Evolutionary conservation across 768 basidiomycete species (phyloP), one percentile per base, ranked within the genome.

Genomic region (Boletus sensibilis): DNA sequence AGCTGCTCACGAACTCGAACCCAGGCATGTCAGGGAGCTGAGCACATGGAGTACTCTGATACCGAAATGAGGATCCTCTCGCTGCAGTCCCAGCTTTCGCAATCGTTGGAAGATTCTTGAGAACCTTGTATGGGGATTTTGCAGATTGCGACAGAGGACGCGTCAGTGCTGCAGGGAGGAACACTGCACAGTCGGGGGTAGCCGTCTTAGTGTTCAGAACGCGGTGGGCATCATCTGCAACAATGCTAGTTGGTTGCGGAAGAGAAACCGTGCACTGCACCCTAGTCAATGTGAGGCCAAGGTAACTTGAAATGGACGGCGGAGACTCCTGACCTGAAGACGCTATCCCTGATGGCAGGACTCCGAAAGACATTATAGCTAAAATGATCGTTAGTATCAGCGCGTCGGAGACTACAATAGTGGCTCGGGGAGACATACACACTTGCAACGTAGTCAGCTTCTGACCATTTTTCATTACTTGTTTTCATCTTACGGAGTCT

Each of bases 381-480:
- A 53, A 39, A 25, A 25, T 18, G 23, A 20, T 45, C 21, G 18
- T 44, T n/a, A 37, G 23, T 7, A 48, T 25, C 12, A 18, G 14
- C 34, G 9, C 11, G 31, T 55, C 35, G 39, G 25, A 31, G 12
- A 44, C 41, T 25, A n/a, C 40, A 43, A 42, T 6, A 21, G 21
- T 14, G 8, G 27, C 35, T 34, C 12, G 20, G 2, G 29, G 12
- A 49, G 53, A 68, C 80, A 47, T 65, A 84, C 80, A 83, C 81
- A 48, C 79, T 80, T n/a, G 77, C 75, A 16, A 75, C 80, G 54
- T 75, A 82, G 57, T 83, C 83, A 1, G 82, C 79, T 59, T 84
- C 82, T 3, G 79, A 81, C 70, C 75, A 78, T 61, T 73, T 81
- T 50, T 80, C 77, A 20, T 74, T 74, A 6, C 75, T 74, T 6